A percentile compares a stretch with the other conserved stretches of the same genome.
phyloP scores from a whole-genome alignment of 2,329 filamentous ascomycete genomes.

The Verticillium isaacii region DNA sequence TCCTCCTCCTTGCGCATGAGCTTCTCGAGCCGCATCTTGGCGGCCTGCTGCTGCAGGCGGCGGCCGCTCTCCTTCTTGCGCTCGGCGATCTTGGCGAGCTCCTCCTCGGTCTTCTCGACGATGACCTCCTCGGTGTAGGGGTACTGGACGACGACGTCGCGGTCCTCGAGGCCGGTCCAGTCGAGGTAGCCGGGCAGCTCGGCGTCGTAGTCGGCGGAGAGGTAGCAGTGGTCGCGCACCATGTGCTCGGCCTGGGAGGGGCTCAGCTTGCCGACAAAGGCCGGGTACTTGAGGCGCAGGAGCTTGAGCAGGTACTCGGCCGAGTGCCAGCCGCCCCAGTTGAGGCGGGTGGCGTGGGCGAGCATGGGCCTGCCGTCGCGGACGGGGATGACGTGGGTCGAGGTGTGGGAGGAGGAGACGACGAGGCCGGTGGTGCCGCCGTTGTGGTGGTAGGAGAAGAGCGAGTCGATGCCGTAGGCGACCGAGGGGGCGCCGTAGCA shows the following conservation, averaged over 20 bases:
- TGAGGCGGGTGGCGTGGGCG: slow-evolving; percentile 79
- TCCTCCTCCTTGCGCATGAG: slow-evolving; percentile 94
- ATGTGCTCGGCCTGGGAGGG: slow-evolving; percentile 83
- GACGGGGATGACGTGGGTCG: slow-evolving; percentile 93
- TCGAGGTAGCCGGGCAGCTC: slow-evolving; percentile 78
- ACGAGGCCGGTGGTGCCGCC: slow-evolving; percentile 82
- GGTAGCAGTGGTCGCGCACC: slow-evolving; percentile 82
- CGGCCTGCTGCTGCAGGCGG: slow-evolving; percentile 88
- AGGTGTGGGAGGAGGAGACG: slow-evolving; percentile 86
- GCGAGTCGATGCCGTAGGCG: slow-evolving; percentile 90
- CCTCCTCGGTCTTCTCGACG: slow-evolving; percentile 89
- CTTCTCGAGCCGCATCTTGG: slow-evolving; percentile 94
- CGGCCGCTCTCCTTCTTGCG: slow-evolving; percentile 92
- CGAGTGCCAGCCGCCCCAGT: slow-evolving; percentile 90
- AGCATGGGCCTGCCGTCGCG: slow-evolving; percentile 81
- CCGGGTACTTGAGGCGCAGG: slow-evolving; percentile 84
- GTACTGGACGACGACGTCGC: slow-evolving; percentile 85
- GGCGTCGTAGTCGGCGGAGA: slow-evolving; percentile 76
- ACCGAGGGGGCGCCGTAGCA: slow-evolving; percentile 88
- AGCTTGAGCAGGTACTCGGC: slow-evolving; percentile 90
- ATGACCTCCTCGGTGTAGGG: slow-evolving; percentile 90
- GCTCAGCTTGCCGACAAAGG: slow-evolving; percentile 81
- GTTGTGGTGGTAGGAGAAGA: slow-evolving; percentile 95
- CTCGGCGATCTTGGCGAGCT: slow-evolving; percentile 84
- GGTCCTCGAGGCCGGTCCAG: slow-evolving; percentile 86